phyloP scores from a whole-genome alignment of 805 yeast genomes.

The Kodamaea neixiangensis region DNA sequence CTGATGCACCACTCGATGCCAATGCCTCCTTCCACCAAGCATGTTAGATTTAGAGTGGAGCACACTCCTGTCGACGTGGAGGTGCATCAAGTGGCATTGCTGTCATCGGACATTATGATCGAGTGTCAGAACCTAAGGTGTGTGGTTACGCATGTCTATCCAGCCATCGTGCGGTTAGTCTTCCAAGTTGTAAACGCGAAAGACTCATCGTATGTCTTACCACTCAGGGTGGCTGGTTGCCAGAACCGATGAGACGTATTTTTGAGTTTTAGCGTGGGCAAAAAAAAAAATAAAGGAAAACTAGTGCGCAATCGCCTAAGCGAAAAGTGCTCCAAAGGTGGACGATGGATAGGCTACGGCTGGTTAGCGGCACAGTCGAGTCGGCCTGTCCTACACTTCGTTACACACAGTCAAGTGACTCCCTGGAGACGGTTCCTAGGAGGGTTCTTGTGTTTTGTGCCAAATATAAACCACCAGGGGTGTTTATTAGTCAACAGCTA shows the following conservation, averaged over 20 bases:
- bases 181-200: background rate
- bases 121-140: background rate
- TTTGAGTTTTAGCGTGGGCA: background rate
- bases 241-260: background rate
- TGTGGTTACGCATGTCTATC: background rate
- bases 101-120: background rate
- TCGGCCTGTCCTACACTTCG: background rate
- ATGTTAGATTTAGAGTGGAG: background rate
- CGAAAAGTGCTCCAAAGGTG: constrained; percentile 14
- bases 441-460: background rate
- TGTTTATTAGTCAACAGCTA: background rate
- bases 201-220: background rate
- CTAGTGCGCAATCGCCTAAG: constrained; percentile 11
- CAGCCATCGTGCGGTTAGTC: background rate
- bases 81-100: background rate
- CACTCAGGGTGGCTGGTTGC: background rate
- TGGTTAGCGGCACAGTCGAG: background rate
- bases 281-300: background rate
- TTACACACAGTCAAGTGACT: background rate
- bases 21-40: background rate
- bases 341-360: background rate
- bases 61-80: background rate
- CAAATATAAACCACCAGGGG: background rate
- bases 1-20: background rate
- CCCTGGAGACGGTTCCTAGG: background rate